phyloP scores from a whole-genome alignment of 1,284 basidiomycete genomes.

The Gomphus sp. region DNA sequence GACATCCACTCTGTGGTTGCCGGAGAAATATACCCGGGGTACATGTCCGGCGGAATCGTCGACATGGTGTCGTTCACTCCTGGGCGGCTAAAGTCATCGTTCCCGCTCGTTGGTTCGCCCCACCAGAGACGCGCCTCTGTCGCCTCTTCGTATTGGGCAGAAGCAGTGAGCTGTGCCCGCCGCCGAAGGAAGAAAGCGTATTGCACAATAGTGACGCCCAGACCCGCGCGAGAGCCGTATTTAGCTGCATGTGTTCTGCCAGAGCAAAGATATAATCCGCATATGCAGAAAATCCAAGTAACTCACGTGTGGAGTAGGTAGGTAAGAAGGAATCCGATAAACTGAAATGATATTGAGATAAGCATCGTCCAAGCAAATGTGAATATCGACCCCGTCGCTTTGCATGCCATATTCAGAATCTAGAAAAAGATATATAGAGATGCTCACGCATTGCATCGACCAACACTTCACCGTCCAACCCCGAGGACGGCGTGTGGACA shows the following conservation, averaged over 20 bases:
- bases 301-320: constrained; percentile 72
- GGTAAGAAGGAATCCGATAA: constrained; percentile 90
- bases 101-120: constrained; percentile 15
- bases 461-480: constrained; percentile 53
- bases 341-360: constrained; percentile 94
- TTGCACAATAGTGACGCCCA: constrained; percentile 92
- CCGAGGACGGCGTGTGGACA: constrained; percentile 62
- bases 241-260: constrained; percentile 81
- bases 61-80: constrained; percentile 33
- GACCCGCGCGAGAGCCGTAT: constrained; percentile 87
- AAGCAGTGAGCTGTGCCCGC: constrained; percentile 5
- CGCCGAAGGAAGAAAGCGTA: constrained; percentile 48
- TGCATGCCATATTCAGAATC: not conserved
- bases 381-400: constrained; percentile 27
- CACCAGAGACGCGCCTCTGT: constrained; percentile 12
- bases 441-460: constrained; percentile 71
- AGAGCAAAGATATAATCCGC: constrained; percentile 20
- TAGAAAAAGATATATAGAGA: constrained; percentile 21
- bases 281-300: constrained; percentile 14
- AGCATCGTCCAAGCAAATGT: constrained; percentile 74
- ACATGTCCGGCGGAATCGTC: constrained; percentile 4
- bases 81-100: constrained; percentile 20
- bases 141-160: not conserved
- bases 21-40: constrained; percentile 10
- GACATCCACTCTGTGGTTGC: constrained; percentile 72